Base-by-base conservation (phyloP, 208 protist genomes). In the Wallacemonas collosoma region DNA sequence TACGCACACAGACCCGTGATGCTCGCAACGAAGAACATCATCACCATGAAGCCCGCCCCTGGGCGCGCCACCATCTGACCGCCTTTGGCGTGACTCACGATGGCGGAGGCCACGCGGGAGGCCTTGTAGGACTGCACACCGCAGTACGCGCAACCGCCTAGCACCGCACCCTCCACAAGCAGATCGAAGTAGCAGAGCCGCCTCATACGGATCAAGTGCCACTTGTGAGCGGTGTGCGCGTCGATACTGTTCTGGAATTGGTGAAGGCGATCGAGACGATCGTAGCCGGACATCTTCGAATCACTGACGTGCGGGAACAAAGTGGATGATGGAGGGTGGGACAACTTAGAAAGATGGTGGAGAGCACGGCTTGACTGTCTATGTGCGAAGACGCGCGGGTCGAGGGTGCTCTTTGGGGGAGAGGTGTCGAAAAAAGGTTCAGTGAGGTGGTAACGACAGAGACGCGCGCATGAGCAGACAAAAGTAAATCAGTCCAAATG, bases 151-250 rank as follows among this genome's bases (percentile, higher is more conserved):
- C 50, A 69, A 4, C 50, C 64, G 12, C 26, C 64, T 7, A 69
- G 45, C n/a, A 69, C 64, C 4, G 51, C 15, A 40, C 50, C 64
- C 39, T 69, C 64, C 12, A 69, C 51, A n/a, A 58, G 36, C 6
- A 69, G 36, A 36, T 69, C 51, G 57, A 69, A 69, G 64, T 69
- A 69, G 64, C 64, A 58, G 9, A 69, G 51, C 17, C 64, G 64
- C 47, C 48, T 54, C 50, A 55, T 55, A 35, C 64, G 64, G 3
- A 12, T 58, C 48, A 69, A 39, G 36, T 69, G 51, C 45, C 45
- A 69, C 64, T 69, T 69, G 64, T 69, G 47, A 5, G 51, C 51
- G 14, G 45, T 55, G 64, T 69, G 64, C 26, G 50, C 47, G 2
- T 69, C 64, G 39, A 69, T 65, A 17, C 60, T 65, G 60, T 65